Evolutionary conservation across 2,329 filamentous ascomycete genomes (phyloP).

Genomic region (Bipolaris zeicola): DNA sequence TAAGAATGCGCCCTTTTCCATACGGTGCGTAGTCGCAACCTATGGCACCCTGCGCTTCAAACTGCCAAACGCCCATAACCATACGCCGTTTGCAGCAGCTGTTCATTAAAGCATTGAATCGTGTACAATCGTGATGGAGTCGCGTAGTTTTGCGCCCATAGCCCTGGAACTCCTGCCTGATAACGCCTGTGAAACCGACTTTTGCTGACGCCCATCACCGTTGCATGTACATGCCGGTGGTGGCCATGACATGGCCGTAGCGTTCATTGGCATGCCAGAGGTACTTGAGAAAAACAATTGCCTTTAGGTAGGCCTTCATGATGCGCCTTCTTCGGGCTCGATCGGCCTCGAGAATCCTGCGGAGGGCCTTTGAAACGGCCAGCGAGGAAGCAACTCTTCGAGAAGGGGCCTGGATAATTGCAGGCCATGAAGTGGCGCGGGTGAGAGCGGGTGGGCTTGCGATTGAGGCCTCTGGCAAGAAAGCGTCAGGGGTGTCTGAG

Average conservation of each 20-base stretch:
- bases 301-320: conserved; percentile 31
- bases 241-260: conserved; percentile 33
- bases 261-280: conserved; percentile 32
- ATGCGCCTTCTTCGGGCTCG: conserved; percentile 26
- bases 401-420: conserved; percentile 29
- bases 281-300: conserved; percentile 31
- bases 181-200: background rate
- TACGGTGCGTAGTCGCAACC: background rate
- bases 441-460: conserved; percentile 26
- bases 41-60: background rate
- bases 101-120: conserved; percentile 3
- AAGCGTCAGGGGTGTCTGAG: conserved; percentile 21
- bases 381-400: conserved; percentile 24
- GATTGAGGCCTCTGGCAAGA: conserved; percentile 27
- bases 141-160: background rate
- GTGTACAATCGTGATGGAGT: conserved; percentile 5
- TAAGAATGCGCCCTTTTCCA: background rate
- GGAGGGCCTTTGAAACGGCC: conserved; percentile 28
- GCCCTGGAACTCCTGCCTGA: background rate
- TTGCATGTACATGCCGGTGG: conserved; percentile 35
- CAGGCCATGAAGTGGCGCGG: conserved; percentile 23
- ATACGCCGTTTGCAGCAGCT: conserved; percentile 10
- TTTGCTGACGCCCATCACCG: conserved; percentile 15
- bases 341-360: conserved; percentile 32
- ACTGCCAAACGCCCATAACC: conserved; percentile 8